Conservation (phyloP, 257 asterid species). For the Echites panduratus region DNA sequence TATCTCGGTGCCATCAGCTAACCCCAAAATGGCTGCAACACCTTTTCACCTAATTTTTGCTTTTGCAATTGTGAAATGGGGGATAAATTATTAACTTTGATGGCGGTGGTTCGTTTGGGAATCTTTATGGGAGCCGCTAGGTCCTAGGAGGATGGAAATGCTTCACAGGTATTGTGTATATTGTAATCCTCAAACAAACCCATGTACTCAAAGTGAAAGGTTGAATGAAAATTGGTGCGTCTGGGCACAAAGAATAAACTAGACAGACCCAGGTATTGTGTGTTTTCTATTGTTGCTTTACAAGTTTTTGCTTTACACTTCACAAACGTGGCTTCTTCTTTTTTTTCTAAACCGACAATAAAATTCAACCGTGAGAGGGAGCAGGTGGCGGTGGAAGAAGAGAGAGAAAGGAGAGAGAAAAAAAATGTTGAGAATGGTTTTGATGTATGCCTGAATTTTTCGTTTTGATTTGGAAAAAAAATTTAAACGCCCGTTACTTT, state of each 20-base stretch:
- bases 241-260: constrained; percentile 46
- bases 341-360: too few species aligned
- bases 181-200: constrained; percentile 78
- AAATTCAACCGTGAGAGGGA: too few species aligned
- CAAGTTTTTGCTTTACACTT: background rate
- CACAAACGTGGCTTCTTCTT: background rate
- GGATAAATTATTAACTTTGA: constrained; percentile 25
- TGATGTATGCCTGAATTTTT: too few species aligned
- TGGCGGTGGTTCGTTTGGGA: constrained; percentile 38
- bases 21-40: too few species aligned
- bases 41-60: background rate
- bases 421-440: too few species aligned
- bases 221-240: constrained; percentile 22
- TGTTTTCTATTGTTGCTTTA: background rate
- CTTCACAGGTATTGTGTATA: constrained; percentile 56
- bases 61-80: constrained; percentile 34
- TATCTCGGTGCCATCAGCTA: too few species aligned
- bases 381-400: too few species aligned
- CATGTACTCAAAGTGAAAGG: constrained; percentile 47
- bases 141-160: constrained; percentile 40
- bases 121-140: constrained; percentile 34
- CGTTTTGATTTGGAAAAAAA: too few species aligned
- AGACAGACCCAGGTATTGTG: constrained; percentile 32
- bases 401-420: too few species aligned
- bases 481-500: too few species aligned